Conservation (phyloP, 441 rosid genomes). For the Corymbia calophylla region DNA sequence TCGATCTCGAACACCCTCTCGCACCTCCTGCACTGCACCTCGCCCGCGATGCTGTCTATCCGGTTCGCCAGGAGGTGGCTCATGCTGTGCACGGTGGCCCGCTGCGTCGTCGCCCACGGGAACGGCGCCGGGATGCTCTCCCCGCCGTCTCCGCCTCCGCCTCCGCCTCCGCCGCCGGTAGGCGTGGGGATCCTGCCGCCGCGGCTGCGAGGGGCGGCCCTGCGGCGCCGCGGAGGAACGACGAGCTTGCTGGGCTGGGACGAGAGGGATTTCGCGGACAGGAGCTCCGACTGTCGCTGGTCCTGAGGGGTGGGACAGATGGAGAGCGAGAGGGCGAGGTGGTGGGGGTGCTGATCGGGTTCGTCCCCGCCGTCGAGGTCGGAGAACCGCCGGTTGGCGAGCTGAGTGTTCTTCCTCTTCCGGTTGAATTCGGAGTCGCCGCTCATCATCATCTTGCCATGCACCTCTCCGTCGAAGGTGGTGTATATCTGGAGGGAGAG, state of each 20-base stretch:
- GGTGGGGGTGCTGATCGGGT: not conserved
- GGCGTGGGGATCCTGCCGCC: not conserved
- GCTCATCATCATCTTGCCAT: not conserved
- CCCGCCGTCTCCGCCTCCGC: not conserved
- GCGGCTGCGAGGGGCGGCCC: not conserved
- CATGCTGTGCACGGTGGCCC: conserved; percentile 34
- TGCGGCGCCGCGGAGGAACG: not conserved
- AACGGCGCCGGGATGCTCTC: conserved; percentile 32
- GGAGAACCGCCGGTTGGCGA: not conserved
- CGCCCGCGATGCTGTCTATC: conserved; percentile 29
- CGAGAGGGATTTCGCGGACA: not conserved
- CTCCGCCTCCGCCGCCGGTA: not conserved
- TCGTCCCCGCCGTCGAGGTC: not conserved
- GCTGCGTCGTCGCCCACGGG: conserved; percentile 56
- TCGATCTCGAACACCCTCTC: conserved; percentile 28
- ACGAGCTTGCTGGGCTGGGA: not conserved
- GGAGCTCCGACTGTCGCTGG: not conserved
- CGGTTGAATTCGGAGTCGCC: not conserved
- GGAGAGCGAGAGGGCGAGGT: not conserved
- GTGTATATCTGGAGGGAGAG: not conserved
- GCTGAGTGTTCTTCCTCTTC: not conserved
- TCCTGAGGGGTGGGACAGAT: not conserved
- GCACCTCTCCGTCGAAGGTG: not conserved
- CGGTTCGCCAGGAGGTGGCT: conserved; percentile 13
- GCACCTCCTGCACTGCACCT: conserved; percentile 53